A percentile compares a stretch with the other conserved stretches of the same genome.
These are phyloP conservation scores for Lobosporangium transversale DNA, from an alignment of 192 early-diverging fungal genomes.

Conservation along the genomic window DNA sequence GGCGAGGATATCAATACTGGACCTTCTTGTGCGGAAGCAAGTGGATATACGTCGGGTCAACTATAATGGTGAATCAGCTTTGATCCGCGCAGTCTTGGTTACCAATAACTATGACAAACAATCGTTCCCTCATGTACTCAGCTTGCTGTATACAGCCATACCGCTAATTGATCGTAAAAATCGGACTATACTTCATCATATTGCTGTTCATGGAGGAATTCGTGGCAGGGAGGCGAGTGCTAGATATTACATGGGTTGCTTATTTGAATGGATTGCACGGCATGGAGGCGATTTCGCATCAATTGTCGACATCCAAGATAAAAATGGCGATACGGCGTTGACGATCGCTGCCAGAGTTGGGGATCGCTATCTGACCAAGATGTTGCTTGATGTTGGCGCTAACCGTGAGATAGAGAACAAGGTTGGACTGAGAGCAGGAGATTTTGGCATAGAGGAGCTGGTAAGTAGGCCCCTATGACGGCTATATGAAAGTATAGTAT, in stretches of 20 bases:
- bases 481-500: too few relatives aligned
- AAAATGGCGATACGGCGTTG: conserved; percentile 85
- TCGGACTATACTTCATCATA: conserved; percentile 93
- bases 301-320: conserved; percentile 73
- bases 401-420: conserved; percentile 76
- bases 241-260: conserved; percentile 88
- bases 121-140: conserved; percentile 79
- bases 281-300: conserved; percentile 56
- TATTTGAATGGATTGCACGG: conserved; percentile 73
- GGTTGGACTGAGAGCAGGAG: conserved; percentile 78
- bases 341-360: conserved; percentile 88
- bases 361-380: conserved; percentile 72
- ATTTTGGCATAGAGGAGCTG: conserved; percentile 66
- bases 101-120: conserved; percentile 87
- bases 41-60: conserved; percentile 78
- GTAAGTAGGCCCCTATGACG: too few relatives aligned
- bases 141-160: conserved; percentile 82
- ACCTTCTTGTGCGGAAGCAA: conserved; percentile 82
- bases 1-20: conserved; percentile 77
- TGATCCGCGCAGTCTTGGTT: conserved; percentile 89
- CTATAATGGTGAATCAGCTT: conserved; percentile 85
- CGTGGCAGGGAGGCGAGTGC: conserved; percentile 73
- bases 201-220: conserved; percentile 75
- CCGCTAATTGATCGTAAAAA: conserved; percentile 74
- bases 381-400: conserved; percentile 84